These are phyloP conservation scores for Stereocaulon alpinum DNA, from an alignment of 495 filamentous ascomycete genomes.

Conservation along the genomic window DNA sequence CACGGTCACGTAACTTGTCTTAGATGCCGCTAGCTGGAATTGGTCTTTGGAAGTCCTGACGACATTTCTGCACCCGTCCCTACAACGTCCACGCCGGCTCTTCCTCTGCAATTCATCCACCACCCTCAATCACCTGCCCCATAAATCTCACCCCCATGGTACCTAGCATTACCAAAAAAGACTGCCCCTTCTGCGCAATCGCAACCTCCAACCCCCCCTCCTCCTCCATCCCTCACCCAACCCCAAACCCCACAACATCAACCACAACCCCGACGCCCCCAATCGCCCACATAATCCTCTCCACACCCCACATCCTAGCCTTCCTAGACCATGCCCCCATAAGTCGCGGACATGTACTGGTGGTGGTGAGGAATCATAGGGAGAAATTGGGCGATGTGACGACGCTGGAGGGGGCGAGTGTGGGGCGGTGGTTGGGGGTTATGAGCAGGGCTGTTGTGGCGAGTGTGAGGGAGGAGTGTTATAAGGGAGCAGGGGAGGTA, in stretches of 20 bases:
- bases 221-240: conserved; percentile 31
- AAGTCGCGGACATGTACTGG: conserved; percentile 63
- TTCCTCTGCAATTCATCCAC: background rate
- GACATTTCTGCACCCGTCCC: too few relatives aligned
- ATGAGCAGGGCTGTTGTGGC: conserved; percentile 59
- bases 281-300: conserved; percentile 58
- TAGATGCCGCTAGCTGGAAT: too few relatives aligned
- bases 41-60: too few relatives aligned
- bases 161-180: conserved; percentile 18
- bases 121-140: background rate
- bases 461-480: conserved; percentile 30
- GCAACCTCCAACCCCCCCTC: conserved; percentile 31
- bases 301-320: conserved; percentile 60
- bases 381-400: conserved; percentile 59
- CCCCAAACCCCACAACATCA: conserved; percentile 26
- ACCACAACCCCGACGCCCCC: background rate
- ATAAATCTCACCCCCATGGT: conserved; percentile 1
- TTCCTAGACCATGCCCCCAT: conserved; percentile 90
- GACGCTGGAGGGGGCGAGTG: conserved; percentile 42
- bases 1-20: too few relatives aligned
- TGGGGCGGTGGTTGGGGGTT: conserved; percentile 64
- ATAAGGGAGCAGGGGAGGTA: conserved; percentile 21
- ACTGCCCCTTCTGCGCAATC: conserved; percentile 62
- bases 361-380: conserved; percentile 61
- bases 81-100: too few relatives aligned